These are phyloP conservation scores for Podospora sp. DNA, from an alignment of 495 filamentous ascomycete species.

Conservation along the genomic window DNA sequence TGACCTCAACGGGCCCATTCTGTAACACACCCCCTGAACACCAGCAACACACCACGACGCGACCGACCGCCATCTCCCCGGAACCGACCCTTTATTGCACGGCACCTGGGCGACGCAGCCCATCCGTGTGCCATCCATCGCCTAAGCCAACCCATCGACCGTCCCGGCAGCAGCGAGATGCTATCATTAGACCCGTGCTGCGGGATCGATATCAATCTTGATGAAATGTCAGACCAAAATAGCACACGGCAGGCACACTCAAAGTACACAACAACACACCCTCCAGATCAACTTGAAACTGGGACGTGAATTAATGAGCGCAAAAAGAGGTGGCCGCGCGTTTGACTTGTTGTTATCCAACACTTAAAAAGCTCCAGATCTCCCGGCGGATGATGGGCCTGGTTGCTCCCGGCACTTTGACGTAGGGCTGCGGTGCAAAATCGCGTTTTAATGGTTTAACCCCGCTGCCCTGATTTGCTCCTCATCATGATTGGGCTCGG, in stretches of 20 bases:
- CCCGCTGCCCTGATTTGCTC: constrained; percentile 31
- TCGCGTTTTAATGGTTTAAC: constrained; percentile 32
- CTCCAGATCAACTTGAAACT: constrained; percentile 25
- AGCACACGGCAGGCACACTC: constrained; percentile 13
- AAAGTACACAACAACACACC: background rate
- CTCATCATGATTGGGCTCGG: constrained; percentile 20
- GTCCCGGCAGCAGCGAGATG: constrained; percentile 1
- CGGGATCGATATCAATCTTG: constrained; percentile 19
- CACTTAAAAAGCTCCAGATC: constrained; percentile 13
- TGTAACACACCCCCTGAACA: background rate
- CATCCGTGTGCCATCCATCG: background rate
- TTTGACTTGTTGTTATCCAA: constrained; percentile 10
- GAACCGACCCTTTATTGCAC: background rate
- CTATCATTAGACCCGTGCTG: constrained; percentile 17
- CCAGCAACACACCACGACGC: background rate
- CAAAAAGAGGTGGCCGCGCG: constrained; percentile 6
- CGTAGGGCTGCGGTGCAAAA: constrained; percentile 32
- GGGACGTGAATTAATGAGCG: constrained; percentile 13
- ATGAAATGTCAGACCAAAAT: constrained; percentile 21
- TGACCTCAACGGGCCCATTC: background rate
- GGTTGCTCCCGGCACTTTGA: constrained; percentile 26
- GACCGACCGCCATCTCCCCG: background rate
- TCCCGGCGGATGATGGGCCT: constrained; percentile 31
- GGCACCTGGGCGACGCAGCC: background rate
- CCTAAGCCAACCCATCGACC: background rate